Evolutionary conservation across 441 rosid genomes (phyloP), one percentile per base, ranked within the genome.

Genomic region (Manihot esculenta): DNA sequence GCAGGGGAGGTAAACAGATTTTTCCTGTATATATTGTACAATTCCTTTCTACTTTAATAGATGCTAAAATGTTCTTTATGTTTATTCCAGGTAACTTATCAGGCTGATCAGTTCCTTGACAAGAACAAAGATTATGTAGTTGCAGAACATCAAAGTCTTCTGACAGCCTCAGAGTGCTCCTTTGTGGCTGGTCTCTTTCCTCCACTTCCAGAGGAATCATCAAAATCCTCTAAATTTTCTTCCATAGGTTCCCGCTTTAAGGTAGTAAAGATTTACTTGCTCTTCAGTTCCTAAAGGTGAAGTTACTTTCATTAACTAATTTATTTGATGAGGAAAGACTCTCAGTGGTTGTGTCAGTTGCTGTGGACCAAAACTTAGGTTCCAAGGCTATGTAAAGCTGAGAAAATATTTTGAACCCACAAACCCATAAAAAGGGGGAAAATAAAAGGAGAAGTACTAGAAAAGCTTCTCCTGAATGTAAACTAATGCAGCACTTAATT

Each of bases 91-190:
- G 99, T 96, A 51, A 78, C 76, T 59, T 96, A 96, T 87, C 87
- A 78, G 89, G 98, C 99, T 38, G 97, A 96, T 80, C 85, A 76
- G 83, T 96, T 96, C 82, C 96, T 96, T 69, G 99, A 96, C 82
- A 93, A 96, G 84, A 96, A 96, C 85, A 96, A 96, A 83, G 99
- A 96, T 82, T 96, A 96, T 76, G 97, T 96, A 24, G 98, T 96
- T 79, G 99, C 99, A 63, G 99, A 96, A 79, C 99, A 96, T 87
- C 99, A 96, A 73, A 97, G 76, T 86, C 91, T 96, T 69, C 84
- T 96, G 88, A 83, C 85, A 17, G 98, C 92, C 73, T 92, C 99
- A 50, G 79, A 69, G 66, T 90, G 94, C 84, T 69, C 88, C 72
- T 96, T 96, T 68, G 99, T 86, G 77, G 87, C 93, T 24, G 81